phyloP scores from a whole-genome alignment of 2,329 filamentous ascomycete genomes.

The Penicillium sp. region DNA sequence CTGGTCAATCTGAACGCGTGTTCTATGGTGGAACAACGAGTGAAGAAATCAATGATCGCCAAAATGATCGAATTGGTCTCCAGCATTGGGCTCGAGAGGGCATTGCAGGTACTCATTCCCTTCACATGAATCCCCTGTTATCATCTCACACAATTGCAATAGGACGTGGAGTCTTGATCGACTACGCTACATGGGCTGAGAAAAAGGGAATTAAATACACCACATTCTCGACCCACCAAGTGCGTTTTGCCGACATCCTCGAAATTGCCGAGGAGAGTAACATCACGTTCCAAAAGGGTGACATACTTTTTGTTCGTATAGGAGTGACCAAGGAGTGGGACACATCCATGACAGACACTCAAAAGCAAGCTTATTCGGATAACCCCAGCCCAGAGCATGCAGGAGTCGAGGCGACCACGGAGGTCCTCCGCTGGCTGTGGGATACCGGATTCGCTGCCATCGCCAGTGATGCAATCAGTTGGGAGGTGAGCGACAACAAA shows the following conservation, averaged over 20 bases:
- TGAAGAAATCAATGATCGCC: slow-evolving; percentile 48
- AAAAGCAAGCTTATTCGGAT: slow-evolving; percentile 33
- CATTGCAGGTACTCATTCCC: slow-evolving; percentile 39
- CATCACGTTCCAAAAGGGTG: slow-evolving; percentile 51
- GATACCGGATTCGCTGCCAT: slow-evolving; percentile 58
- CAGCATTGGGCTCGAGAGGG: slow-evolving; percentile 53
- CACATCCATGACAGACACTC: slow-evolving; percentile 35
- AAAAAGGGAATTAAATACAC: slow-evolving; percentile 42
- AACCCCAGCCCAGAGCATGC: slow-evolving; percentile 45
- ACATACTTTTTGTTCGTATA: slow-evolving; percentile 54
- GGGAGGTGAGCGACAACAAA: slow-evolving; percentile 46
- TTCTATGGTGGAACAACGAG: slow-evolving; percentile 53
- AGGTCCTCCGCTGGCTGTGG: slow-evolving; percentile 59
- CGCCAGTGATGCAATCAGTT: slow-evolving; percentile 57
- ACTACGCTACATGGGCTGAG: slow-evolving; percentile 51
- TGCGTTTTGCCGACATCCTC: slow-evolving; percentile 38
- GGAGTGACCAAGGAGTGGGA: slow-evolving; percentile 46
- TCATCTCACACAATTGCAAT: slow-evolving; percentile 10
- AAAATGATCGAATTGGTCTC: slow-evolving; percentile 48
- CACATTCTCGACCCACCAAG: slow-evolving; percentile 43
- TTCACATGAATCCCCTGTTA: neutral
- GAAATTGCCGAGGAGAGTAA: slow-evolving; percentile 45
- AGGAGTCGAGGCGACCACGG: slow-evolving; percentile 53
- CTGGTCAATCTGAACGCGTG: slow-evolving; percentile 39
- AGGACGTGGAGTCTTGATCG: slow-evolving; percentile 54